Base-by-base conservation (phyloP, 139 green algal genomes). In the Eudorina sp. region DNA sequence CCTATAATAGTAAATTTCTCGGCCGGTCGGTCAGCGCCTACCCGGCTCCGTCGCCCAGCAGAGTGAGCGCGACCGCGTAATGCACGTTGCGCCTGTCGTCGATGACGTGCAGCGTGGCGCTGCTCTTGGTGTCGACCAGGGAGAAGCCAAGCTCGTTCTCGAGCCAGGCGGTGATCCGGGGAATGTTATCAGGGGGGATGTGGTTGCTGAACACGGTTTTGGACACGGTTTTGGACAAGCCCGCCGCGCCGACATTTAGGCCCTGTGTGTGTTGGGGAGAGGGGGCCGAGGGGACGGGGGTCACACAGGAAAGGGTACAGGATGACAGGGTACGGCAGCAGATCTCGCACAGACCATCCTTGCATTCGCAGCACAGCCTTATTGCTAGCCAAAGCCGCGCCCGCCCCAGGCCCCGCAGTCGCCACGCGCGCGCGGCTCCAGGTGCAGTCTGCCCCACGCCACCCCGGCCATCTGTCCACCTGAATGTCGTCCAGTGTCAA, bases 101-200 rank as follows among this genome's bases (percentile, higher is more conserved):
- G 9, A 80, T 48, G 27, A 80, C 45, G 43, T 80, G 72, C 72
- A 58, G 43, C 31, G 77, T 73, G 51, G 77, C 77, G 53, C 34
- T 72, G 53, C 7, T 40, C 77, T 84, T 84, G 34, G 18, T 73
- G 77, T 84, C 34, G 9, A 38, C 77, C 53, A 84, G 77, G 5
- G 31, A 18, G 46, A 83, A 83, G 77, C 77, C 46, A 0, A 53
- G 18, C 53, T 31, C 38, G 19, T 6, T 0, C 36, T 18, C 9
- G 25, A 84, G 77, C 36, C 53, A 72, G 2, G 34, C 25, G 0
- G 36, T 40, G 36, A 84, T 0, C 3, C 53, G 53, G 2, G 77
- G 53, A 9, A 73, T 21, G 53, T 34, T 27, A 21, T 7, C 8
- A 36, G 53, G 1, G 29, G 77, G 53, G 25, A 84, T 19, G 53